A percentile compares a stretch with the other conserved stretches of the same genome.
These are phyloP conservation scores for Capsella rubella DNA, from an alignment of 441 rosid genomes.

Conservation along the genomic window DNA sequence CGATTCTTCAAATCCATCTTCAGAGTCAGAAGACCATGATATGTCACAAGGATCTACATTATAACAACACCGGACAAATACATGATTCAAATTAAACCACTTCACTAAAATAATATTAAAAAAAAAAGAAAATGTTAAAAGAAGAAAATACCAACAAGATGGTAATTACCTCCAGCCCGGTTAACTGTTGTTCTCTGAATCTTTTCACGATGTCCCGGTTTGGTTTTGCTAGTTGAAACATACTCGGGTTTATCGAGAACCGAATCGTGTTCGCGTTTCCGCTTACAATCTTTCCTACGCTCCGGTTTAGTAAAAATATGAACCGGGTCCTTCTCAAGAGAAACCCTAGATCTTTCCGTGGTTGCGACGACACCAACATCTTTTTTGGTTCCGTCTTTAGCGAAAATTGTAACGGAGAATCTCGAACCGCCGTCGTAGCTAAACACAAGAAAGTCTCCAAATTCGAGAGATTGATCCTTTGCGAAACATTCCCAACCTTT, in stretches of 20 bases:
- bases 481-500: slow-evolving; percentile 38
- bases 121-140: background rate
- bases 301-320: slow-evolving; percentile 26
- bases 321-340: slow-evolving; percentile 15
- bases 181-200: slow-evolving; percentile 4
- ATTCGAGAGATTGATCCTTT: slow-evolving; percentile 35
- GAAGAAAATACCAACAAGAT: background rate
- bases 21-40: slow-evolving; percentile 10
- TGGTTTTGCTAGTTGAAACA: background rate
- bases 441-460: slow-evolving; percentile 40
- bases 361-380: slow-evolving; percentile 12
- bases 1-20: slow-evolving; percentile 13
- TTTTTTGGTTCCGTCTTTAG: slow-evolving; percentile 36
- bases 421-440: slow-evolving; percentile 33
- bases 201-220: slow-evolving; percentile 10
- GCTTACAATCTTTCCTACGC: slow-evolving; percentile 2
- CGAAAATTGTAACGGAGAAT: slow-evolving; percentile 31
- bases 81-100: background rate
- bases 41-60: slow-evolving; percentile 26
- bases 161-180: slow-evolving; percentile 28
- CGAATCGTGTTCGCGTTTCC: slow-evolving; percentile 16
- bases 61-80: slow-evolving; percentile 2
- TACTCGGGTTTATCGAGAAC: slow-evolving; percentile 7
- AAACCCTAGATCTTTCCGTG: slow-evolving; percentile 36
- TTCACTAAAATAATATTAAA: background rate